These are phyloP conservation scores for Spatholobus suberectus DNA, from an alignment of 306 rosid genomes.

Conservation along the genomic window DNA sequence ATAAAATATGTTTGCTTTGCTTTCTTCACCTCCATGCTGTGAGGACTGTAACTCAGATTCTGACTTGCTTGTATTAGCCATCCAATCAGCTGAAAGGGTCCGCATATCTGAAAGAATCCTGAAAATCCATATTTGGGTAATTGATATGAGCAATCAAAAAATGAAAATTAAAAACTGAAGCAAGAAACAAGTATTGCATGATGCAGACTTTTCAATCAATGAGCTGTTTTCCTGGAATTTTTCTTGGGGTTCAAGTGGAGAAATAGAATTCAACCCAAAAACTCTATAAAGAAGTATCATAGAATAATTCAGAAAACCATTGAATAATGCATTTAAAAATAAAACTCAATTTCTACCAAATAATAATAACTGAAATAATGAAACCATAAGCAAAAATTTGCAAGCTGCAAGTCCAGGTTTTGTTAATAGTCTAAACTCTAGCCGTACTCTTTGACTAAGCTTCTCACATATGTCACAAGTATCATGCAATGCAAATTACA, in stretches of 20 bases:
- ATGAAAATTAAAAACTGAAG: no score
- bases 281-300: conserved; percentile 17
- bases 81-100: conserved; percentile 99
- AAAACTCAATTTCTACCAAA: neutral
- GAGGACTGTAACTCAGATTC: conserved; percentile 80
- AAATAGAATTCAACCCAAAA: conserved; percentile 3
- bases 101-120: conserved; percentile 99
- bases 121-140: conserved; percentile 51
- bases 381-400: neutral
- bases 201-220: conserved; percentile 28
- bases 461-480: neutral
- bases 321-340: conserved; percentile 17
- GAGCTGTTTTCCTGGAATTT: conserved; percentile 25
- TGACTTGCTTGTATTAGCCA: conserved; percentile 91
- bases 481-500: neutral
- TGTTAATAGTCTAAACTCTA: neutral
- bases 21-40: conserved; percentile 96
- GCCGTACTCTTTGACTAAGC: neutral
- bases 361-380: neutral
- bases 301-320: conserved; percentile 2
- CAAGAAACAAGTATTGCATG: conserved; percentile 9
- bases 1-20: conserved; percentile 77
- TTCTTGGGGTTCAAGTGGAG: neutral
- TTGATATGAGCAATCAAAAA: conserved; percentile 36
- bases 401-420: neutral